Evolutionary conservation across 148 eudicot species (phyloP), one percentile per base, ranked within the genome.

Genomic region (Limonium bicolor): DNA sequence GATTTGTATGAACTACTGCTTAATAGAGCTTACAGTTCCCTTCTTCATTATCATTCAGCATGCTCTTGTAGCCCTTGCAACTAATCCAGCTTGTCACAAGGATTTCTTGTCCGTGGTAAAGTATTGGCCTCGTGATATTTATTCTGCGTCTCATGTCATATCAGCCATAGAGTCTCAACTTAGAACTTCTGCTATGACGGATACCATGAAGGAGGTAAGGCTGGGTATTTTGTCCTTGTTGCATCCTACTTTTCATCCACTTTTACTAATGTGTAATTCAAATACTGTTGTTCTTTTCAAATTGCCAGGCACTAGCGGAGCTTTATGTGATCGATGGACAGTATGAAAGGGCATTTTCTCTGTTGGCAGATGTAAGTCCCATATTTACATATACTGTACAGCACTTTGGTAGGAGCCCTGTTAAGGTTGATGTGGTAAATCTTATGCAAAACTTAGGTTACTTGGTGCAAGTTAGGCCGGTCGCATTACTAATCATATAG

Each of bases 351-450:
- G 96, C 96, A 16, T 88, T 79, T 69, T 65, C 90, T 26, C 71
- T 77, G 28, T 83, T 63, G 57, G 96, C 96, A 48, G 96, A 88
- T 72, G 96, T 88, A 68, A 79, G 94, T 69, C 22, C 62, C n/a
- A n/a, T n/a, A n/a, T n/a, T n/a, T n/a, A n/a, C n/a, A n/a, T n/a
- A n/a, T n/a, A n/a, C n/a, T n/a, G n/a, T n/a, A n/a, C n/a, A n/a
- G n/a, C n/a, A n/a, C n/a, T n/a, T n/a, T n/a, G n/a, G n/a, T n/a
- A n/a, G n/a, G n/a, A n/a, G n/a, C n/a, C n/a, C n/a, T n/a, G n/a
- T n/a, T n/a, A n/a, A n/a, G n/a, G n/a, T n/a, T n/a, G n/a, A n/a
- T n/a, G n/a, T n/a, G n/a, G n/a, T n/a, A n/a, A n/a, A n/a, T n/a
- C n/a, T n/a, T n/a, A n/a, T n/a, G n/a, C n/a, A n/a, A n/a, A n/a